A percentile compares a stretch with the other conserved stretches of the same genome.
Evolutionary conservation across 345 rosid species (phyloP).

Genomic region (Syzygium grande): DNA sequence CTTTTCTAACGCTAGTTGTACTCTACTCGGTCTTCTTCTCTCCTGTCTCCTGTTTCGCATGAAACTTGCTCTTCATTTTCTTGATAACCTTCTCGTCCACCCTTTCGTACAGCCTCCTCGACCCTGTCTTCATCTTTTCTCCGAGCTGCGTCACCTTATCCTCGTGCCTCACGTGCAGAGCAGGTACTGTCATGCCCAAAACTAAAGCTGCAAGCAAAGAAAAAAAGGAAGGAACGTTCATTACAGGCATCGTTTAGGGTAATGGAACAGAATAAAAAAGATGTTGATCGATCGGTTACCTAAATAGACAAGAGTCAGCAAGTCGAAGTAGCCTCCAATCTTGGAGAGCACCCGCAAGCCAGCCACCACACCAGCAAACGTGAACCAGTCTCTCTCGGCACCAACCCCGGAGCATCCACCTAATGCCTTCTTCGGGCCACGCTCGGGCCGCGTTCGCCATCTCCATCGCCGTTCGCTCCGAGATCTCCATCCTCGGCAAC

Average conservation of each 20-base stretch:
- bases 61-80: constrained; percentile 13
- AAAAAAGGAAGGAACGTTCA: background rate
- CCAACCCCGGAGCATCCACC: background rate
- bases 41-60: background rate
- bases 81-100: constrained; percentile 14
- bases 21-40: constrained; percentile 18
- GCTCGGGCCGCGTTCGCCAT: background rate
- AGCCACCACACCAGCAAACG: background rate
- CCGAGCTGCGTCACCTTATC: constrained; percentile 13
- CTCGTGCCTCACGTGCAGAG: constrained; percentile 16
- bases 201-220: constrained; percentile 9
- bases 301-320: background rate
- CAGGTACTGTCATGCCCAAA: constrained; percentile 24
- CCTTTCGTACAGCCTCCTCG: constrained; percentile 6
- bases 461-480: background rate
- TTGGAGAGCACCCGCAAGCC: background rate
- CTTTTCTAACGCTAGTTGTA: background rate
- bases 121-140: constrained; percentile 6
- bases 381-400: constrained; percentile 4
- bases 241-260: background rate
- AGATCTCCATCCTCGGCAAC: background rate
- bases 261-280: background rate
- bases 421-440: background rate
- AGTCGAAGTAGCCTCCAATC: background rate
- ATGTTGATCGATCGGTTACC: background rate